phyloP scores from a whole-genome alignment of 805 yeast genomes.

The Huiozyma sinensis region DNA sequence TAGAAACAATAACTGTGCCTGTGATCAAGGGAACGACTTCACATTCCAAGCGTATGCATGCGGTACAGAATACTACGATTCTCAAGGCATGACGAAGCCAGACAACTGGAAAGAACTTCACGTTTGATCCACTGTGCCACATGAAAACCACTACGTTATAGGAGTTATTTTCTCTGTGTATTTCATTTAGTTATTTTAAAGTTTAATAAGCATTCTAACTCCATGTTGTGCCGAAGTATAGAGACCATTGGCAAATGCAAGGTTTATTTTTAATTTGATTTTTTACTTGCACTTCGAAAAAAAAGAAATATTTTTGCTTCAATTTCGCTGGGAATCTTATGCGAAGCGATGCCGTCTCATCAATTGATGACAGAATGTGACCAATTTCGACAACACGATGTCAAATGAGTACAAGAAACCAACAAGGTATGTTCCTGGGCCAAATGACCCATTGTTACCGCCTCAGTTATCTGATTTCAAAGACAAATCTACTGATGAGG shows the following conservation, averaged over 20 bases:
- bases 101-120: conserved; percentile 45
- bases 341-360: too few relatives aligned
- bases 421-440: conserved; percentile 35
- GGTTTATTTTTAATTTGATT: too few relatives aligned
- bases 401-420: conserved; percentile 23
- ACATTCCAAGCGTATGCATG: conserved; percentile 65
- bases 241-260: too few relatives aligned
- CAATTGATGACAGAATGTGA: too few relatives aligned
- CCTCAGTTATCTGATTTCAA: conserved; percentile 64
- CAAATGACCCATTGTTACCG: conserved; percentile 63
- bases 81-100: conserved; percentile 44
- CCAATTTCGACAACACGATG: too few relatives aligned
- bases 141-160: too few relatives aligned
- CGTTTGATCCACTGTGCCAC: not conserved
- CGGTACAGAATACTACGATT: conserved; percentile 47
- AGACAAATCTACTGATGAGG: conserved; percentile 62
- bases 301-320: too few relatives aligned
- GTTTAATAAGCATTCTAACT: too few relatives aligned
- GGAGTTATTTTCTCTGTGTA: not conserved
- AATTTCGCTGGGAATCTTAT: too few relatives aligned
- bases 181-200: too few relatives aligned
- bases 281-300: too few relatives aligned
- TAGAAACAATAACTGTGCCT: conserved; percentile 52
- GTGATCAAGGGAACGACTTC: conserved; percentile 63
- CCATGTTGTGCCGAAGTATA: too few relatives aligned